Evolutionary conservation across 805 yeast genomes (phyloP), one percentile per base, ranked within the genome.

Genomic region (Wickerhamomyces mucosus): DNA sequence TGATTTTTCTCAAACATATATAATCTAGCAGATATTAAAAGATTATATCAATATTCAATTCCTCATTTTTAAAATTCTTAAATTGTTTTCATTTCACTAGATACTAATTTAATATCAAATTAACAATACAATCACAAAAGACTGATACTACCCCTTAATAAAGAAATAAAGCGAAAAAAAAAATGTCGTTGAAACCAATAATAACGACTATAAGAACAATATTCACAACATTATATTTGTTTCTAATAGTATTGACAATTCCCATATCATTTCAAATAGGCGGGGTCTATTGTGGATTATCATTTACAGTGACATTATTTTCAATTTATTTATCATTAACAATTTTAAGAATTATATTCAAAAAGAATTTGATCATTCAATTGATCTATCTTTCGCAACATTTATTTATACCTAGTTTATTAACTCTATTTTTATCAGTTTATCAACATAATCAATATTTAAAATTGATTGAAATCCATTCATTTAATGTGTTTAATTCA

Each of bases 261-360:
- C 97, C 97, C 5, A 67, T 92, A 39, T 81, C 96, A 16, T 92
- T 92, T 56, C 95, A 89, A 49, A 79, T 85, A 23, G 97, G 97
- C 8, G 96, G 97, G 2, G 68, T 78, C 14, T 67, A 74, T 34
- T 89, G 97, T 56, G 98, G 98, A 1, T 61, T 92, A 37, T 75
- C 94, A 14, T 92, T 76, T 53, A 75, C 89, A 0, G 67, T 76
- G 20, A 77, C 95, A 6, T 65, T 89, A 29, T 71, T 83, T 33
- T 61, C 71, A 26, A 56, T 80, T 32, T 88, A 86, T 55, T 77
- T 83, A 38, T 51, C 71, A 6, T 59, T 84, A 34, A 83, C 96
- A 7, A 75, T 94, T 2, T 47, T 85, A 19, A 66, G 94, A 36
- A 63, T 85, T 19, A 42, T 75, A 8, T 51, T 61, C 1, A 48